phyloP scores from a whole-genome alignment of 176 grass and related monocot genomes.

The Musa itinerans region DNA sequence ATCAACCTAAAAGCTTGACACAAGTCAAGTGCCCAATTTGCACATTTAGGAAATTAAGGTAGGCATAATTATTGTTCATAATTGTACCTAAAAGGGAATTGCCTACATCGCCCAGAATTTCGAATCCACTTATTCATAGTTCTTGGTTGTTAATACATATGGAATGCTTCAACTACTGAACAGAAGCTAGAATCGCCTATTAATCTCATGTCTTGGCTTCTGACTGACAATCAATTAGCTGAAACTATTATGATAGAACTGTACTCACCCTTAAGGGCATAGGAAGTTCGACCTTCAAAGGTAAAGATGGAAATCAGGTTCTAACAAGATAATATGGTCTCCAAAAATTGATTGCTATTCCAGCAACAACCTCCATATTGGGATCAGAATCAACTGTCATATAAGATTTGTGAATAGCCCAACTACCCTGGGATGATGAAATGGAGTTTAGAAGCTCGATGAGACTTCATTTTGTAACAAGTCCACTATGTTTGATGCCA shows the following conservation, averaged over 20 bases:
- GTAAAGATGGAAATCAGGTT: not conserved
- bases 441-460: not conserved
- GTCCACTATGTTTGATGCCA: not conserved
- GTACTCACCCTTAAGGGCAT: not conserved
- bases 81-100: no score
- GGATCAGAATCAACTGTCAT: not conserved
- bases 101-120: no score
- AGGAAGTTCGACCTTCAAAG: not conserved
- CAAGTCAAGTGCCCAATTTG: no score
- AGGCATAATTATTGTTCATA: no score
- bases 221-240: not conserved
- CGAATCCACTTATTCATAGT: no score
- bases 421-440: not conserved
- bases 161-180: no score
- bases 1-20: no score
- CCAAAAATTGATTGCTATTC: not conserved
- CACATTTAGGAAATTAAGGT: no score
- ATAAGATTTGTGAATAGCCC: not conserved
- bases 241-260: constrained; percentile 2
- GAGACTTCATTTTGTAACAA: not conserved
- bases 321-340: not conserved
- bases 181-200: no score
- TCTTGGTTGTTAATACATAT: no score
- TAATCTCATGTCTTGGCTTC: not conserved
- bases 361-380: constrained; percentile 1